Evolutionary conservation across 192 early-diverging fungal genomes (phyloP), one percentile per base, ranked within the genome.

Genomic region (Cladochytrium replicatum): DNA sequence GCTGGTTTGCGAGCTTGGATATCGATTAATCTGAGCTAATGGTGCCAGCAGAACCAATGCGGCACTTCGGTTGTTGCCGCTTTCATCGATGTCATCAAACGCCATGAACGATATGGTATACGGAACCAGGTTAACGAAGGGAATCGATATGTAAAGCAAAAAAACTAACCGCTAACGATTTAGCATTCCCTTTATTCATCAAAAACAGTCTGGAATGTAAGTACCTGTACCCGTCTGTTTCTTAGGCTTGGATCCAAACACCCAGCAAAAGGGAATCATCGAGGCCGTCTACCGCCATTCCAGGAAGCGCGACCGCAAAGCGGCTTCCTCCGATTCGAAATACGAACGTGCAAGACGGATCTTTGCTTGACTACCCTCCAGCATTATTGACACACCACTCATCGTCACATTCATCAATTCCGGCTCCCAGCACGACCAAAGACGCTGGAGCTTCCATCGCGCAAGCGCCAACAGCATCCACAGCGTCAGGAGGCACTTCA

Each of bases 61-160:
- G 9, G 55, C 40, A 1, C 57, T 58, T 54, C 47, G 64, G 2
- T 44, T 67, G 41, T 41, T 61, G 25, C 64, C 64, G 1, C 31
- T 67, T n/a, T 43, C 58, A 5, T 23, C 54, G 5, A 50, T 57
- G 21, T 29, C 55, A 8, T 38, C 32, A 7, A 29, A 41, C 1
- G 48, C 23, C 0, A 48, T 67, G 55, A 61, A 61, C 29, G 64
- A 67, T 52, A 57, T 57, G 43, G 38, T 67, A 11, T 60, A 58
- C 37, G 64, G 64, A 9, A 67, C 64, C 4, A 67, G 64, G 54
- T 67, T 17, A 4, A 53, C 17, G 31, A 29, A 13, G 3, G 19
- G 48, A 28, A n/a, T 50, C 31, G 11, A 2, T 23, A 41, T 50
- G 7, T 3, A 55, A 50, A 9, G 4, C 4, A n/a, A 27, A 7